Conservation (phyloP, 2,329 filamentous ascomycete species). For the Sporothrix pseudoabietina region DNA sequence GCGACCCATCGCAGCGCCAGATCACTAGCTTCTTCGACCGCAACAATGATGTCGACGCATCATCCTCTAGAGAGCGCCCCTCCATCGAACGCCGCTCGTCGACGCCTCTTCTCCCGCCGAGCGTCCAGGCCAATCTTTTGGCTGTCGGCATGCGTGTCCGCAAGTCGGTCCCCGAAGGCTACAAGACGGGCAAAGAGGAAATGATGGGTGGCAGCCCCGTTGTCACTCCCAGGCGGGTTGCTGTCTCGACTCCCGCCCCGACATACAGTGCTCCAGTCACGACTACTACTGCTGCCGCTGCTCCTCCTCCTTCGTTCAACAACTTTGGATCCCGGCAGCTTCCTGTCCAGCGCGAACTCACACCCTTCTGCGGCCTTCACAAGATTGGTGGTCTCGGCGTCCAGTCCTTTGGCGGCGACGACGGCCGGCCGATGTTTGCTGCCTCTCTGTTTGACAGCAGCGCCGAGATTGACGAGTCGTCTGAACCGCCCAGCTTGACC, state of each 20-base stretch:
- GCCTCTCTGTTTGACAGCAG: constrained; percentile 25
- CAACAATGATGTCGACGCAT: constrained; percentile 32
- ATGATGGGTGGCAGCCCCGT: background rate
- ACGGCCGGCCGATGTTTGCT: constrained; percentile 32
- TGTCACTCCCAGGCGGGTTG: background rate
- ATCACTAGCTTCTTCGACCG: constrained; percentile 65
- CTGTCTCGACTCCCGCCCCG: background rate
- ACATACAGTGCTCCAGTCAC: background rate
- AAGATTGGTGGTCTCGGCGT: constrained; percentile 69
- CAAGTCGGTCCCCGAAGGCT: constrained; percentile 90
- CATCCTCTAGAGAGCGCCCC: constrained; percentile 31
- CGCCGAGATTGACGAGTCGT: constrained; percentile 37
- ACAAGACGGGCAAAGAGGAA: constrained; percentile 70
- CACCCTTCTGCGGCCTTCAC: constrained; percentile 80
- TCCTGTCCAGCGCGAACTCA: constrained; percentile 59
- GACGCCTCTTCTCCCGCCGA: constrained; percentile 59
- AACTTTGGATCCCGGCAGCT: constrained; percentile 29
- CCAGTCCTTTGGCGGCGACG: constrained; percentile 60
- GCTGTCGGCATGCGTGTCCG: constrained; percentile 92
- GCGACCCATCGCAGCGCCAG: constrained; percentile 61
- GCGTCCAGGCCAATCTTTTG: constrained; percentile 79
- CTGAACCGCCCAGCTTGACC: constrained; percentile 50
- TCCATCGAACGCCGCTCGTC: constrained; percentile 32
- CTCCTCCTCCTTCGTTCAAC: background rate
- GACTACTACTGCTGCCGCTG: background rate